These are phyloP conservation scores for Acacia pycnantha DNA, from an alignment of 331 rosid species.

Conservation along the genomic window DNA sequence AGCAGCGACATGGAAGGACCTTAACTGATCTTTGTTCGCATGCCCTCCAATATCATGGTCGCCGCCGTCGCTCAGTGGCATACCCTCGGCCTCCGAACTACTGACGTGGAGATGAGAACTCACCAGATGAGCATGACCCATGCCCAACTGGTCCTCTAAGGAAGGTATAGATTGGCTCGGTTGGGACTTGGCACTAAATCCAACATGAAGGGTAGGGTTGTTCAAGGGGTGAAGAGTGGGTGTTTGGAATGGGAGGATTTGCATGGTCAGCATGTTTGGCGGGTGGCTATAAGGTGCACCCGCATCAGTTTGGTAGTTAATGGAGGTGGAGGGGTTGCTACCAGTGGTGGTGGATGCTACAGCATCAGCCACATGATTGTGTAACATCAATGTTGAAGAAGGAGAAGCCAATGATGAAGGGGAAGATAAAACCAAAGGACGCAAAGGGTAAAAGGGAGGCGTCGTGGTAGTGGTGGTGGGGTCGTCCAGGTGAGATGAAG, in stretches of 20 bases:
- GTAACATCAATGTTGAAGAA: constrained; percentile 32
- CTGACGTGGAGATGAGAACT: constrained; percentile 16
- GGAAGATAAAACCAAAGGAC: constrained; percentile 40
- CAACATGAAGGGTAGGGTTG: constrained; percentile 13
- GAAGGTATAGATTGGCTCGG: constrained; percentile 32
- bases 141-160: constrained; percentile 40
- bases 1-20: constrained; percentile 22
- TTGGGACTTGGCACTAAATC: constrained; percentile 44
- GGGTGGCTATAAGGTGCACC: constrained; percentile 19
- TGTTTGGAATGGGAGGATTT: constrained; percentile 48
- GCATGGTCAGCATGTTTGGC: constrained; percentile 46
- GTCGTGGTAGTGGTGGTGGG: background rate
- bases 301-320: constrained; percentile 37
- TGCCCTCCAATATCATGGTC: background rate
- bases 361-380: constrained; percentile 42
- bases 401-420: constrained; percentile 24
- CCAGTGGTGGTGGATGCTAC: constrained; percentile 22
- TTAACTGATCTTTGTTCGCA: constrained; percentile 8
- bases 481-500: background rate
- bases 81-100: constrained; percentile 5
- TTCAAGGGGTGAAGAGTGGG: constrained; percentile 33
- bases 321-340: constrained; percentile 2
- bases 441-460: constrained; percentile 52
- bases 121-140: constrained; percentile 35
- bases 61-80: background rate